Evolutionary conservation across 2,329 filamentous ascomycete genomes (phyloP), one percentile per base, ranked within the genome.

Genomic region (Paracamarosporium sp.): DNA sequence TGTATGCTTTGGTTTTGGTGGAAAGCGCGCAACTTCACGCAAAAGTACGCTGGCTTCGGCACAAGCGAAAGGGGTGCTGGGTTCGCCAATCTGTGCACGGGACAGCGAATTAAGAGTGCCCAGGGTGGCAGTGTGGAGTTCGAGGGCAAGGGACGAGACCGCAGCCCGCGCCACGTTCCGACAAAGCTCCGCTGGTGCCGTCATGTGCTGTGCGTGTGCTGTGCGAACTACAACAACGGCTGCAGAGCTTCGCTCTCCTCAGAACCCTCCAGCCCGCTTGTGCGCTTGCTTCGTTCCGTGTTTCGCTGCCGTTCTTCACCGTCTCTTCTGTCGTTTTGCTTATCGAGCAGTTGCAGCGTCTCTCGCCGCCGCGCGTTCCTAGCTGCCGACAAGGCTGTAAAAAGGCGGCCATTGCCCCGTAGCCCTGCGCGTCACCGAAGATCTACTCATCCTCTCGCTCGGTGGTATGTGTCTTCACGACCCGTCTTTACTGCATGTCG

Each of bases 91-190:
- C 28, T 24, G 27, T 9, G 17, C 27, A 24, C 12, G 15, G 17
- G 44, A n/a, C 4, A 9, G 7, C 44, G 28, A 15, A 24, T 33
- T 15, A 24, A 47, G 17, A 13, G 44, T 31, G 27, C 27, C 27
- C 9, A 22, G 8, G 27, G 44, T 15, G 44, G 44, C 44, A 33
- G 27, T 47, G 44, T 22, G 44, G 45, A 48, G 30, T 12, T 35
- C 30, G 45, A 36, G 30, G 45, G 44, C 28, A 13, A 31, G 20
- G 22, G 40, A 13, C 31, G 30, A 30, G 45, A 27, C 12, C 7
- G 4, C n/a, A n/a, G 45, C 45, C n/a, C 36, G 44, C 45, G 45
- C 45, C 45, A 36, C 3, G 44, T 28, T 38, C 47, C 33, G 47
- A 40, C 15, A 17, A 25, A 6, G 6, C 28, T 38, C 22, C 33